A percentile compares a stretch with the other conserved stretches of the same genome.
Evolutionary conservation across 768 basidiomycete genomes (phyloP).

Genomic region (Fibroporia radiculosa): DNA sequence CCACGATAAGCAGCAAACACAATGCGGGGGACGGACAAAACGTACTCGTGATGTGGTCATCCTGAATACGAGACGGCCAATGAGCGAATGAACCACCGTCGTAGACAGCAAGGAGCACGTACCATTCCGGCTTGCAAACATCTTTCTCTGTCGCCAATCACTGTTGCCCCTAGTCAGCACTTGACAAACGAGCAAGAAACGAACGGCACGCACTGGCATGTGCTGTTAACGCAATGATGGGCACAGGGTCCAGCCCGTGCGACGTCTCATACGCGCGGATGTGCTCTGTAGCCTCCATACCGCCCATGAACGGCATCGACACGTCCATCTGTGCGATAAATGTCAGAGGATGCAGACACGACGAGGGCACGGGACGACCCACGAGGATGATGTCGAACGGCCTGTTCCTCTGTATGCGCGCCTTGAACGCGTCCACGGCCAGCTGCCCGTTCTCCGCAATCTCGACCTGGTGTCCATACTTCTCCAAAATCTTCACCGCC

Average conservation of each 20-base stretch:
- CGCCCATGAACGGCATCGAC: constrained; percentile 98
- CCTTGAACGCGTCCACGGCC: constrained; percentile 88
- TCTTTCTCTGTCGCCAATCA: constrained; percentile 83
- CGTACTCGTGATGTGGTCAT: constrained; percentile 79
- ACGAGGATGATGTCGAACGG: constrained; percentile 92
- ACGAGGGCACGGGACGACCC: constrained; percentile 22
- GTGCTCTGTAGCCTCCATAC: constrained; percentile 93
- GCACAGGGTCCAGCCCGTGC: constrained; percentile 61
- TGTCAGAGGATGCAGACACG: neutral
- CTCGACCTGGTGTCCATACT: constrained; percentile 91
- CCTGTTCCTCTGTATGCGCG: constrained; percentile 55
- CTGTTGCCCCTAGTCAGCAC: constrained; percentile 26
- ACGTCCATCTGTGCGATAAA: constrained; percentile 78
- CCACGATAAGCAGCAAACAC: constrained; percentile 6
- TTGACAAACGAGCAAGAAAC: neutral
- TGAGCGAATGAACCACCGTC: neutral
- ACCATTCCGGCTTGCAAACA: constrained; percentile 70
- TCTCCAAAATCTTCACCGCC: constrained; percentile 94
- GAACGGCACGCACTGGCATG: constrained; percentile 73
- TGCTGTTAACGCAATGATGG: constrained; percentile 95
- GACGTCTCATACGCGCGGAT: constrained; percentile 81
- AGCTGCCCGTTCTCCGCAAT: constrained; percentile 96
- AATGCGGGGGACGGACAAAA: constrained; percentile 5
- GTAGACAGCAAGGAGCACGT: neutral
- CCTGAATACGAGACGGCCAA: constrained; percentile 22